A percentile compares a stretch with the other conserved stretches of the same genome.
Evolutionary conservation across 179 eudicot species (phyloP).

Genomic region (Corrigiola litoralis): DNA sequence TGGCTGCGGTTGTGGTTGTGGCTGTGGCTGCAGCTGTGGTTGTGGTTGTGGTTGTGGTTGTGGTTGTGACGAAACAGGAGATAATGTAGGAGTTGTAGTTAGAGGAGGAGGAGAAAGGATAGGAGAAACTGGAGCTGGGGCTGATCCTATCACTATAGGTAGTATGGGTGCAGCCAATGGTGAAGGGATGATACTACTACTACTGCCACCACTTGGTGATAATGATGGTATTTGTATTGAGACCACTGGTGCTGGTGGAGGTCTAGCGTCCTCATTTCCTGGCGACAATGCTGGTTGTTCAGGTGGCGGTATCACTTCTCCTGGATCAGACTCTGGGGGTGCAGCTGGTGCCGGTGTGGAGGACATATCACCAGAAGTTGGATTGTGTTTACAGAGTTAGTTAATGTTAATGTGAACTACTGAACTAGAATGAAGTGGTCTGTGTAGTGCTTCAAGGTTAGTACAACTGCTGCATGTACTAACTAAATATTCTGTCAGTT

Average conservation of each 20-base stretch:
- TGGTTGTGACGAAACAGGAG: conserved; percentile 4
- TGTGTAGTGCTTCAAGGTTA: background rate
- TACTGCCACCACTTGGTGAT: background rate
- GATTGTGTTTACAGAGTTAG: background rate
- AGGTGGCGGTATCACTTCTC: background rate
- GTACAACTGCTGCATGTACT: conserved; percentile 12
- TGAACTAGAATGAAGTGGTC: too few relatives aligned
- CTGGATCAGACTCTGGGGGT: conserved; percentile 11
- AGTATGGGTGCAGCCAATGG: conserved; percentile 20
- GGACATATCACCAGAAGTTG: conserved; percentile 11
- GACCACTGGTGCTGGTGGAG: conserved; percentile 11
- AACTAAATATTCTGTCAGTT: conserved; percentile 18
- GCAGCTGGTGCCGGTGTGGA: conserved; percentile 15
- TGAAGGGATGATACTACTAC: conserved; percentile 4
- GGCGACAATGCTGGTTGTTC: conserved; percentile 16
- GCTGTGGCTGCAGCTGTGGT: background rate
- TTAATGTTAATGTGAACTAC: background rate
- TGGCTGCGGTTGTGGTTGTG: conserved; percentile 2
- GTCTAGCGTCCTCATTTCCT: background rate
- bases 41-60: background rate
- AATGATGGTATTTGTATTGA: conserved; percentile 17
- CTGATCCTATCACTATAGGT: conserved; percentile 1
- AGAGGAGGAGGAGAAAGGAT: conserved; percentile 8
- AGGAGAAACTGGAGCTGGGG: conserved; percentile 16
- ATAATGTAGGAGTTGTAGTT: background rate